Percentiles rank a stretch among this genome's conserved stretches.
phyloP scores from a whole-genome alignment of 805 yeast species.

The Kazachstania taianensis region DNA sequence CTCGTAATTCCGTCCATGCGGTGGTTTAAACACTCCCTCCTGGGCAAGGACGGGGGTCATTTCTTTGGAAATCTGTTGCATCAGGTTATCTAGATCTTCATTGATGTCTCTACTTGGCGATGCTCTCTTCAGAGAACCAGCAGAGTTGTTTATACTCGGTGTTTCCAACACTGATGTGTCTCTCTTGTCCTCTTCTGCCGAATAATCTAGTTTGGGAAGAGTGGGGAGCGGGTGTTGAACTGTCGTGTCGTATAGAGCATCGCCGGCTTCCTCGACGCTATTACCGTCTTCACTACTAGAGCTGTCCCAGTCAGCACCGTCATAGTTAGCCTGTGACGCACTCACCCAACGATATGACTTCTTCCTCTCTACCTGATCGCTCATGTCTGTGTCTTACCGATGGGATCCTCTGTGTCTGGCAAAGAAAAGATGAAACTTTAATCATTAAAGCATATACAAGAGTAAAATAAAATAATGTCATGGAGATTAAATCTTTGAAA shows the following conservation, averaged over 20 bases:
- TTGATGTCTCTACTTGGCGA: conserved; percentile 13
- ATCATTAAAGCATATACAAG: too few species aligned
- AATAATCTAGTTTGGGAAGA: conserved; percentile 20
- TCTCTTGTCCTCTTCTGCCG: background rate
- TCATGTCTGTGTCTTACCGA: conserved; percentile 2
- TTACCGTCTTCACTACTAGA: conserved; percentile 16
- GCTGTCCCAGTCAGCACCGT: conserved; percentile 35
- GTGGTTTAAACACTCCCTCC: conserved; percentile 1
- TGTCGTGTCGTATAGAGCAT: background rate
- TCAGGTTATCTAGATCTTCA: conserved; percentile 23
- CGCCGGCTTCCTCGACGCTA: background rate
- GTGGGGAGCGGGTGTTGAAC: conserved; percentile 13
- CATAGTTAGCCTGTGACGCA: conserved; percentile 32
- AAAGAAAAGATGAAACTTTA: too few species aligned
- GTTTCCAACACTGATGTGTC: background rate
- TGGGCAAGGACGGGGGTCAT: conserved; percentile 18
- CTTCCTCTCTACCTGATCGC: conserved; percentile 29
- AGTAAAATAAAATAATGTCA: too few species aligned
- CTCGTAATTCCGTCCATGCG: background rate
- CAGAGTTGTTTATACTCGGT: background rate
- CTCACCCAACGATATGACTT: conserved; percentile 35
- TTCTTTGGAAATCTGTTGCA: conserved; percentile 26
- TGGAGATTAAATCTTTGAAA: too few species aligned
- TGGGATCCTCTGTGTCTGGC: background rate
- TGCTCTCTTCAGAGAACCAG: background rate